Percentiles rank a stretch among this genome's conserved stretches.
Conservation (phyloP, 2,329 filamentous ascomycete species). For the Diplodia scrobiculata region DNA sequence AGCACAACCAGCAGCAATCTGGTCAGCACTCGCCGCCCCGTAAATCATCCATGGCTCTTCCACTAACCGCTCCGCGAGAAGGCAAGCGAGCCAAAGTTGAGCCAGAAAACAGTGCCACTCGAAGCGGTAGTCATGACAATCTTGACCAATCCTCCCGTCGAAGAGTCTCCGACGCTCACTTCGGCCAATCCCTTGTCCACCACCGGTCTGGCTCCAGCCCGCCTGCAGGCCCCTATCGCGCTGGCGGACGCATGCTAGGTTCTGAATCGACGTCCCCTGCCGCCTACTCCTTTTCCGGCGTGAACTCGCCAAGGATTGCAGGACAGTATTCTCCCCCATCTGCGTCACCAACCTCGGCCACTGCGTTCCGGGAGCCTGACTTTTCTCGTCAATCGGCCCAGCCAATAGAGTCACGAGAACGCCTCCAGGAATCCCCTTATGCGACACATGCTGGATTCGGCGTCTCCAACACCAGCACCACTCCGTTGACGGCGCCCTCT, state of each 20-base stretch:
- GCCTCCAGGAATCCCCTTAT: slow-evolving; percentile 9
- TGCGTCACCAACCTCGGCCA: slow-evolving; percentile 40
- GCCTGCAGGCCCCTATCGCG: slow-evolving; percentile 36
- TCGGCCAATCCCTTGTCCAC: slow-evolving; percentile 33
- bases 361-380: slow-evolving; percentile 36
- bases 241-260: slow-evolving; percentile 36
- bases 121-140: slow-evolving; percentile 40
- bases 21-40: slow-evolving; percentile 35
- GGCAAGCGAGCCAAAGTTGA: slow-evolving; percentile 51
- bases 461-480: neutral
- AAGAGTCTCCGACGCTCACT: slow-evolving; percentile 38
- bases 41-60: neutral
- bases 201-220: slow-evolving; percentile 39
- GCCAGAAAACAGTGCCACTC: slow-evolving; percentile 41
- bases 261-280: slow-evolving; percentile 43
- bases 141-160: slow-evolving; percentile 36
- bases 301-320: slow-evolving; percentile 40
- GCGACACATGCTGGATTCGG: neutral
- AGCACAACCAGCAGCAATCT: slow-evolving; percentile 55
- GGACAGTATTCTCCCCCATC: slow-evolving; percentile 43
- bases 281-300: slow-evolving; percentile 37
- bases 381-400: slow-evolving; percentile 34
- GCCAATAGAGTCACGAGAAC: slow-evolving; percentile 15
- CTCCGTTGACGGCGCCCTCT: neutral
- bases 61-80: slow-evolving; percentile 35